Evolutionary conservation across 441 rosid genomes (phyloP), one percentile per base, ranked within the genome.

Genomic region (Codiaeum variegatum): DNA sequence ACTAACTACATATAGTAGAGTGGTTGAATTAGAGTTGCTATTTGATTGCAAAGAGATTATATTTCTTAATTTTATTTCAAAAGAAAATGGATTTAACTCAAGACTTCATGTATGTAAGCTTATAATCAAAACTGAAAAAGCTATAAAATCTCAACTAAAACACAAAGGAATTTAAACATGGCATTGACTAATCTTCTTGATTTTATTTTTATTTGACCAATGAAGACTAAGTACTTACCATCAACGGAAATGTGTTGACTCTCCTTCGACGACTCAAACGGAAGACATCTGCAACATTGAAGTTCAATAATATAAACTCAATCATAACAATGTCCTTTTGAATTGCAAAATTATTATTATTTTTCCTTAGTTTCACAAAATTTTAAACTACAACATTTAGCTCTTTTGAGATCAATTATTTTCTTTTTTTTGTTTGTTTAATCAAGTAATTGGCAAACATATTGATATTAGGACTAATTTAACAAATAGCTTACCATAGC

Each of bases 271-370:
- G 56, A 32, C 70, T 76, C 68, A 21, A 71, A 75, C 9, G 18
- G 42, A 56, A 79, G 19, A 42, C 54, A 46, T 58, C 82, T 75
- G 67, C 40, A 29, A 49, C n/a, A 67, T 34, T 60, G 54, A 15
- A 59, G 6, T 26, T 26, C 13, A 66, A 44, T 1, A 7, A 23
- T 19, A 19, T 15, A 47, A 19, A 1, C 7, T 21, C 34, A 32
- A 15, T n/a, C n/a, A n/a, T 31, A 49, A 31, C 12, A 44, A 44
- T 26, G n/a, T 15, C 4, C 38, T 6, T 15, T 9, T 40, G 15
- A 59, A 54, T 55, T 68, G 62, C 74, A 72, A 52, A 23, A 36
- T 69, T n/a, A n/a, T n/a, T n/a, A 9, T 4, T 23, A 23, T 47
- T 28, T 61, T n/a, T 47, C 59, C 29, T 42, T 19, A 9, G 19